phyloP scores from a whole-genome alignment of 2,329 filamentous ascomycete genomes.

The Cordyceps javanica region DNA sequence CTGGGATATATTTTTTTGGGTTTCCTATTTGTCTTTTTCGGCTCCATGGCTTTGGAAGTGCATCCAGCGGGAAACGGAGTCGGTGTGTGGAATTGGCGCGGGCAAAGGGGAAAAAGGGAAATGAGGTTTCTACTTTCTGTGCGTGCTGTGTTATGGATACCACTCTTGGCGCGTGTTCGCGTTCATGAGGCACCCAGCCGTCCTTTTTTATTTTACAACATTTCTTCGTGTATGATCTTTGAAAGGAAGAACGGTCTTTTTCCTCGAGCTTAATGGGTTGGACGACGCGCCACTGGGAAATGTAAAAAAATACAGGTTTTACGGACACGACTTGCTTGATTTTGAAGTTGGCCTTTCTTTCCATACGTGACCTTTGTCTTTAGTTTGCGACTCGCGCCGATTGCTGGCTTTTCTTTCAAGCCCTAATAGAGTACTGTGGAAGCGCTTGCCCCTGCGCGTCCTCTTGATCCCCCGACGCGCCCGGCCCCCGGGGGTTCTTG shows the following conservation, averaged over 20 bases:
- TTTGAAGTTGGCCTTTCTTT: neutral
- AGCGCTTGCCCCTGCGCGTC: neutral
- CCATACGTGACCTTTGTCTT: neutral
- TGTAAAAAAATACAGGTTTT: constrained; percentile 5
- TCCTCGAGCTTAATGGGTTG: neutral
- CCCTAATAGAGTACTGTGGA: neutral
- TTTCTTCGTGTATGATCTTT: constrained; percentile 4
- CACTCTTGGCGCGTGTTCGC: neutral
- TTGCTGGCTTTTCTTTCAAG: neutral
- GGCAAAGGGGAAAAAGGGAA: constrained; percentile 1
- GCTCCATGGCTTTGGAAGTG: neutral
- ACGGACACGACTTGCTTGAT: neutral
- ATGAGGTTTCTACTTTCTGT: neutral
- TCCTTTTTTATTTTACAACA: neutral
- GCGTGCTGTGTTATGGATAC: constrained; percentile 6
- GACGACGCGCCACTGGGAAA: neutral
- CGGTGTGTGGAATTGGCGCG: constrained; percentile 3
- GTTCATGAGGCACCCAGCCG: neutral
- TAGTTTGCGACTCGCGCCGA: neutral
- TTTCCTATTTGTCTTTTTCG: neutral
- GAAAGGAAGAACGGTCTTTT: neutral
- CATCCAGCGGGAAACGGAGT: neutral
- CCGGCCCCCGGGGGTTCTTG: neutral
- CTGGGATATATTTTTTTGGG: constrained; percentile 1
- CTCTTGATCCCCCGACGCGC: constrained; percentile 1